phyloP scores from a whole-genome alignment of 106 monocot species.

The Narthecium ossifragum region DNA sequence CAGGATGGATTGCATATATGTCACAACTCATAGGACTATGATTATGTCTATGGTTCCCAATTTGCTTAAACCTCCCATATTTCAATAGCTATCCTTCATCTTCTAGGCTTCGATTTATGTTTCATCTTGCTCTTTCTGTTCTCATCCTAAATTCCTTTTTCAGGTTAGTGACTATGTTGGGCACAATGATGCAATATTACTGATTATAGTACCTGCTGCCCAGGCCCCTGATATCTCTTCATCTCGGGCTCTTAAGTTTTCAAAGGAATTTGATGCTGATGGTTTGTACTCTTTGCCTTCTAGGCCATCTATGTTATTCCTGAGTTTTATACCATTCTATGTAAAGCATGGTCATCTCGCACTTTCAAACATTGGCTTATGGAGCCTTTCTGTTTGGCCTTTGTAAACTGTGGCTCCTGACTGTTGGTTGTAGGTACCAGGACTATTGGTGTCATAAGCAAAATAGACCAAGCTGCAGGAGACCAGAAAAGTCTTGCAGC shows the following conservation, averaged over 20 bases:
- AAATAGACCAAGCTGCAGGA: constrained; percentile 86
- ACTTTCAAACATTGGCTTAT: too few relatives aligned
- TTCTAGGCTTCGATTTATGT: too few relatives aligned
- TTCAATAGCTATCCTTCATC: too few relatives aligned
- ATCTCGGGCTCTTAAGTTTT: constrained; percentile 66
- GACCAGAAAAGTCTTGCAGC: constrained; percentile 72
- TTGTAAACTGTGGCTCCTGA: neutral
- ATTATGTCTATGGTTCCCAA: too few relatives aligned
- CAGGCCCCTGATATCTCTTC: constrained; percentile 86
- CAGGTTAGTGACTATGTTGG: constrained; percentile 83
- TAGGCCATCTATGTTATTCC: neutral
- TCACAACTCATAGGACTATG: too few relatives aligned
- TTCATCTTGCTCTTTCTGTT: too few relatives aligned
- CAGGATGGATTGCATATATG: too few relatives aligned
- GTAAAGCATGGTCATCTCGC: too few relatives aligned
- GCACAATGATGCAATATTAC: constrained; percentile 88
- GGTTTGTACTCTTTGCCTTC: constrained; percentile 33
- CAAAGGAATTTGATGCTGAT: constrained; percentile 80
- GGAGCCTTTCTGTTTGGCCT: too few relatives aligned
- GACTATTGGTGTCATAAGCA: constrained; percentile 85
- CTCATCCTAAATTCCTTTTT: neutral
- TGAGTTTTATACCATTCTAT: too few relatives aligned
- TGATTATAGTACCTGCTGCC: constrained; percentile 71
- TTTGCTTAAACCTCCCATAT: too few relatives aligned
- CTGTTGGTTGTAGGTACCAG: constrained; percentile 42